Percentiles rank a stretch among this genome's conserved stretches.
phyloP scores from a whole-genome alignment of 208 protist genomes.

The Angomonas ambiguus region DNA sequence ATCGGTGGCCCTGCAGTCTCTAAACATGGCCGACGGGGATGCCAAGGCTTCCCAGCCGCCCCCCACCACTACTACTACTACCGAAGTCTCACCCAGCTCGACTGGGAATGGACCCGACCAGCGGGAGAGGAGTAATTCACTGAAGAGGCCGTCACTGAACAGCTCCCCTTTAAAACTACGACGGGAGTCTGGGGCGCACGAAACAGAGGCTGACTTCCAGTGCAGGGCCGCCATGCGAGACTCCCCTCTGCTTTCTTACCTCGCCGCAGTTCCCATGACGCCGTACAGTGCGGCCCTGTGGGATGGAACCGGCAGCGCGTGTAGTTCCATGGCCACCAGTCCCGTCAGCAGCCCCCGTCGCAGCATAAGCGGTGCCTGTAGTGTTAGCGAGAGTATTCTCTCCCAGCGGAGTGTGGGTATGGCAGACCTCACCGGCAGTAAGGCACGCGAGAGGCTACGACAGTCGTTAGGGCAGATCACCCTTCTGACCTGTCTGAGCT shows the following conservation, averaged over 20 bases:
- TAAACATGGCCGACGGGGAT: not conserved
- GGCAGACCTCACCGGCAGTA: conserved; percentile 1
- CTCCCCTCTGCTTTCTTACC: conserved; percentile 5
- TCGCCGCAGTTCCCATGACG: not conserved
- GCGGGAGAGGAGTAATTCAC: not conserved
- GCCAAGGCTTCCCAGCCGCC: not conserved
- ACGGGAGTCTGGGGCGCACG: not conserved
- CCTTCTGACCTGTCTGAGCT: conserved; percentile 3
- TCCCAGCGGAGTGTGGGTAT: conserved; percentile 1
- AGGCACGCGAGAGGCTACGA: not conserved
- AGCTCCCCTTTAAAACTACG: not conserved
- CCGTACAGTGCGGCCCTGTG: conserved; percentile 8
- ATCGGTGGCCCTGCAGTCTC: conserved; percentile 1
- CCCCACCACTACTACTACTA: too few species aligned
- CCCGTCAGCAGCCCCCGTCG: conserved; percentile 4
- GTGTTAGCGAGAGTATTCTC: conserved; percentile 1
- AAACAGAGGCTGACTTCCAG: conserved; percentile 9
- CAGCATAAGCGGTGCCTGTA: not conserved
- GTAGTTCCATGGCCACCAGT: not conserved
- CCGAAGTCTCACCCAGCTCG: not conserved
- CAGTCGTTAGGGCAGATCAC: conserved; percentile 5
- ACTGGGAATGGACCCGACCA: not conserved
- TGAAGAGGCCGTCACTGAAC: not conserved
- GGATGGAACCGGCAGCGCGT: not conserved
- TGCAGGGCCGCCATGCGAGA: conserved; percentile 6